phyloP scores from a whole-genome alignment of 2,329 filamentous ascomycete genomes.

The Penicillium vulpinum region DNA sequence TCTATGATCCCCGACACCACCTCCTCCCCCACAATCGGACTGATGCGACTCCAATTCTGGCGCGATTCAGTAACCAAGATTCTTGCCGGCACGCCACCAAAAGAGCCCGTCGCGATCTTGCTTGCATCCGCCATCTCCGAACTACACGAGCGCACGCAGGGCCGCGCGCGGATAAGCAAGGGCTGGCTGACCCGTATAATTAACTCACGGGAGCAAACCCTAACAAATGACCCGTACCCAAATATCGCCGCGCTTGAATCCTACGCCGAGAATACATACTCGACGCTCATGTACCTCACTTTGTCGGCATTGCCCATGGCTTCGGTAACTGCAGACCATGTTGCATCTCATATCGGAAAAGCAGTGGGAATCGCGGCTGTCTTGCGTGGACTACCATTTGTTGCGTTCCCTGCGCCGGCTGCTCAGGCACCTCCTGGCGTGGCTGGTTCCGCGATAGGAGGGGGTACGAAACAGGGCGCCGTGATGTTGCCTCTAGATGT shows the following conservation, averaged over 20 bases:
- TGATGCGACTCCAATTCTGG: slow-evolving; percentile 94
- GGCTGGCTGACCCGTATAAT: slow-evolving; percentile 78
- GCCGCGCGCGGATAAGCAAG: slow-evolving; percentile 57
- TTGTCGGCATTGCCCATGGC: slow-evolving; percentile 75
- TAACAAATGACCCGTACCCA: slow-evolving; percentile 79
- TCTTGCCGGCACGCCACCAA: slow-evolving; percentile 74
- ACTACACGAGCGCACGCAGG: slow-evolving; percentile 49
- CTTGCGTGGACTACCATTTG: slow-evolving; percentile 79
- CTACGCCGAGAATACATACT: slow-evolving; percentile 94
- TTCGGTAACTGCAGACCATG: slow-evolving; percentile 83
- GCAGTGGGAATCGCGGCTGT: slow-evolving; percentile 84
- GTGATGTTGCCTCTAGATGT: slow-evolving; percentile 84
- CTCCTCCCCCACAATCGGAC: slow-evolving; percentile 80
- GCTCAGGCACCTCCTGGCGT: slow-evolving; percentile 56
- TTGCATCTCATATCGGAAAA: slow-evolving; percentile 94
- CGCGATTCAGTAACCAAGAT: slow-evolving; percentile 77
- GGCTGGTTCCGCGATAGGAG: slow-evolving; percentile 36
- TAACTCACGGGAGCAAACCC: slow-evolving; percentile 75
- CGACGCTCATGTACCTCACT: slow-evolving; percentile 85
- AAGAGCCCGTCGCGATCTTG: slow-evolving; percentile 86
- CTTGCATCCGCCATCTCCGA: slow-evolving; percentile 70
- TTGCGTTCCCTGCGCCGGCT: slow-evolving; percentile 73
- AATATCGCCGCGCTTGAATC: slow-evolving; percentile 73
- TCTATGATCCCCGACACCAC: slow-evolving; percentile 87
- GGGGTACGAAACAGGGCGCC: slow-evolving; percentile 56